Evolutionary conservation across 495 filamentous ascomycete species (phyloP).

Genomic region (Aspergillus biplanus): DNA sequence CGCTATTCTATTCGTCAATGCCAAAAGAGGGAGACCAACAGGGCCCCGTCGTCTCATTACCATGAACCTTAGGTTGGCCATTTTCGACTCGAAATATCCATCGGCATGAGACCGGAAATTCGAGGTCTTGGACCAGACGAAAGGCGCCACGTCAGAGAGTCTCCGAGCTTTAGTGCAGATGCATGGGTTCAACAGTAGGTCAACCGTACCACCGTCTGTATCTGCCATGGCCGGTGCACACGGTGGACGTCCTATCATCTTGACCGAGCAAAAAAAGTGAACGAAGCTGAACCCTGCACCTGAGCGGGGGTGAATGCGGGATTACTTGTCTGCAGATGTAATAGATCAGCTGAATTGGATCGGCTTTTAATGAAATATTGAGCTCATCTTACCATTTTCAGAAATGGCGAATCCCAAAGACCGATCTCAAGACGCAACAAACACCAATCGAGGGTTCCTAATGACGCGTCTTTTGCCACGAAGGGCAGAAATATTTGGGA

Average conservation of each 20-base stretch:
- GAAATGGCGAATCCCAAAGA: slow-evolving; percentile 25
- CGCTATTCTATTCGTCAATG: slow-evolving; percentile 25
- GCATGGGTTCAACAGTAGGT: slow-evolving; percentile 48
- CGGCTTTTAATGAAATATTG: slow-evolving; percentile 27
- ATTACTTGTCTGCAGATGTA: slow-evolving; percentile 50
- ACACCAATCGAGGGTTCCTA: slow-evolving; percentile 44
- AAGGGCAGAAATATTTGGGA: slow-evolving; percentile 26
- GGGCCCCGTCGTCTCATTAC: slow-evolving; percentile 17
- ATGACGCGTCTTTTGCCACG: slow-evolving; percentile 36
- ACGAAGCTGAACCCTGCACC: slow-evolving; percentile 46
- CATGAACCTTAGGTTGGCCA: slow-evolving; percentile 25
- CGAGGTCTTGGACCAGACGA: slow-evolving; percentile 39
- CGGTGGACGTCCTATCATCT: slow-evolving; percentile 45
- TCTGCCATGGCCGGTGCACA: slow-evolving; percentile 43
- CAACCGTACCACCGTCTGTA: slow-evolving; percentile 47
- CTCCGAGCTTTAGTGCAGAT: slow-evolving; percentile 50
- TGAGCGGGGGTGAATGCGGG: slow-evolving; percentile 48
- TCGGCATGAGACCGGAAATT: slow-evolving; percentile 37
- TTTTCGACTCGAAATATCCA: slow-evolving; percentile 32
- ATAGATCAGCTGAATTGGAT: slow-evolving; percentile 54
- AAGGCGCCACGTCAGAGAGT: slow-evolving; percentile 54
- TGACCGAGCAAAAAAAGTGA: slow-evolving; percentile 32
- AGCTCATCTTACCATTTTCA: slow-evolving; percentile 30
- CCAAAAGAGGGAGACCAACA: slow-evolving; percentile 9
- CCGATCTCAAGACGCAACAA: slow-evolving; percentile 25